Evolutionary conservation across 1,284 basidiomycete genomes (phyloP).

Genomic region (Stereum hirsutum): DNA sequence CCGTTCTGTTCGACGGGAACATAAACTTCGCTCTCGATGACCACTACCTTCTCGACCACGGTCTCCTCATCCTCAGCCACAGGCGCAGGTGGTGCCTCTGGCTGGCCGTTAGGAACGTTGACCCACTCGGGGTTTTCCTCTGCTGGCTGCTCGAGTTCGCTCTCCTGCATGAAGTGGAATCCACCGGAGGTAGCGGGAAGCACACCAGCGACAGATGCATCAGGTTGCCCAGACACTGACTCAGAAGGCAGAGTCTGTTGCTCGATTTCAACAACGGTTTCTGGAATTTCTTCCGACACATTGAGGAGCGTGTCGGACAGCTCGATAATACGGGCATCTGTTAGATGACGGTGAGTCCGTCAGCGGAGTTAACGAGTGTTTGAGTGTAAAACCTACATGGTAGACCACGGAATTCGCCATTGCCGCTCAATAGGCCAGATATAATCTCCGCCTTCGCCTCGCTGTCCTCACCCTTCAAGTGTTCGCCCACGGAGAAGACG

Average conservation of each 20-base stretch:
- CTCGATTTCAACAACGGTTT: slow-evolving; percentile 14
- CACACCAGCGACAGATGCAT: slow-evolving; percentile 20
- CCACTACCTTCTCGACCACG: slow-evolving; percentile 17
- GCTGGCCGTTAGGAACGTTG: slow-evolving; percentile 7
- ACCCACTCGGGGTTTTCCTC: slow-evolving; percentile 14
- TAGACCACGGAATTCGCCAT: slow-evolving; percentile 49
- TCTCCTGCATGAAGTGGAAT: slow-evolving; percentile 72
- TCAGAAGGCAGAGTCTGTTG: slow-evolving; percentile 18
- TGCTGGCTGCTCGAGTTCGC: slow-evolving; percentile 46
- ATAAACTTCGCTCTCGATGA: slow-evolving; percentile 12
- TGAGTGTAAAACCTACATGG: slow-evolving; percentile 43
- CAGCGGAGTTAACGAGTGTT: neutral
- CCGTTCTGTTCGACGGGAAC: neutral
- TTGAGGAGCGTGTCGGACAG: slow-evolving; percentile 43
- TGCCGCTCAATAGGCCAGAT: slow-evolving; percentile 42
- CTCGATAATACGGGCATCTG: slow-evolving; percentile 51
- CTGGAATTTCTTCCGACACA: slow-evolving; percentile 30
- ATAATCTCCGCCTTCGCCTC: slow-evolving; percentile 41
- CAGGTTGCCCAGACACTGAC: slow-evolving; percentile 13
- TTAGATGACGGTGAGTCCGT: neutral
- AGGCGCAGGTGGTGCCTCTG: slow-evolving; percentile 10
- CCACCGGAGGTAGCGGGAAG: slow-evolving; percentile 35
- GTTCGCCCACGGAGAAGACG: slow-evolving; percentile 40
- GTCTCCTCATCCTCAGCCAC: slow-evolving; percentile 16
- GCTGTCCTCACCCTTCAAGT: slow-evolving; percentile 42